These are phyloP conservation scores for Sarocladium oryzae DNA, from an alignment of 2,329 filamentous ascomycete species.

Conservation along the genomic window DNA sequence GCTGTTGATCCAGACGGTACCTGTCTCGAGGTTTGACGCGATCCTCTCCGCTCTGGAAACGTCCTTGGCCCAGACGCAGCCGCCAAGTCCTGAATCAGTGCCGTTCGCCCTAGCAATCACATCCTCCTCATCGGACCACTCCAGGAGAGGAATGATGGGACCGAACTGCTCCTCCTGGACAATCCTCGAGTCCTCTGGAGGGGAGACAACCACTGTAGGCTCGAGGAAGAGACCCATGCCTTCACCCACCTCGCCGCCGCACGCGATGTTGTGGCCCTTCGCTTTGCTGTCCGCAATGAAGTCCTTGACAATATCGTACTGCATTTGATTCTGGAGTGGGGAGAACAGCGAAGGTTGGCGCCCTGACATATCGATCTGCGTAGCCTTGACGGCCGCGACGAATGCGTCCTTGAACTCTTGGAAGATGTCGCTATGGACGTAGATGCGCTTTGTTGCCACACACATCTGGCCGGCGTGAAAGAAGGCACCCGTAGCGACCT, in stretches of 20 bases:
- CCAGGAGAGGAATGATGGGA: conserved; percentile 58
- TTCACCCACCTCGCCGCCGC: conserved; percentile 20
- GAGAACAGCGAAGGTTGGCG: conserved; percentile 35
- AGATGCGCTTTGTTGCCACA: conserved; percentile 47
- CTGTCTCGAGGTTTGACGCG: conserved; percentile 47
- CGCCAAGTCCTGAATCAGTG: conserved; percentile 46
- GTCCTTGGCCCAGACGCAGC: conserved; percentile 51
- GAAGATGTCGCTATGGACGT: conserved; percentile 55
- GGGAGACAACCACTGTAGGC: conserved; percentile 54
- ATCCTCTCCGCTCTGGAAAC: conserved; percentile 42
- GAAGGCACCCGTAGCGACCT: conserved; percentile 44
- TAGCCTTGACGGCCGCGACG: conserved; percentile 30
- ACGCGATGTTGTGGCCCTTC: conserved; percentile 32
- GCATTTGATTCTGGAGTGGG: conserved; percentile 59
- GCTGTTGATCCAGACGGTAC: conserved; percentile 53
- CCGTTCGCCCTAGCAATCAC: conserved; percentile 50
- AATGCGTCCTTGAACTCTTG: conserved; percentile 42
- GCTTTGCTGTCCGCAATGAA: conserved; percentile 46
- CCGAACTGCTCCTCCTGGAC: conserved; percentile 48
- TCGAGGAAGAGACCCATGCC: conserved; percentile 47
- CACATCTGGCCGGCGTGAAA: conserved; percentile 45
- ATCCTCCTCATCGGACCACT: conserved; percentile 56
- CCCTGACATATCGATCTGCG: conserved; percentile 39
- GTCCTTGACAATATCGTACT: conserved; percentile 46
- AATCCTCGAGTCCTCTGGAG: conserved; percentile 48